A percentile compares a stretch with the other conserved stretches of the same genome.
Evolutionary conservation across 257 asterid species (phyloP).

Genomic region (Linaria vulgaris): DNA sequence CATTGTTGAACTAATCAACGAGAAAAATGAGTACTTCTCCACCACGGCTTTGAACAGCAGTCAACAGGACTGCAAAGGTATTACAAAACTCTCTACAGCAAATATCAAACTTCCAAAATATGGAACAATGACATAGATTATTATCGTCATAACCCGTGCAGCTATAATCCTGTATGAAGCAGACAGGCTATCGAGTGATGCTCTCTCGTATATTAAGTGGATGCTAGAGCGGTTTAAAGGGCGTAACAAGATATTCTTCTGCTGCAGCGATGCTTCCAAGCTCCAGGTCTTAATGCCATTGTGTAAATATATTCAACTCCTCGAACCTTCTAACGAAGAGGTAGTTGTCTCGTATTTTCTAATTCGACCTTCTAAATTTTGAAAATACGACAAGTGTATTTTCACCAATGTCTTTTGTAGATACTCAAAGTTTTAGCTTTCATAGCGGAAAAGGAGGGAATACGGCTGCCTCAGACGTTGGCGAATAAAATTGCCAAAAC

Average conservation of each 20-base stretch:
- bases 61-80: constrained; percentile 59
- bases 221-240: constrained; percentile 67
- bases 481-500: constrained; percentile 59
- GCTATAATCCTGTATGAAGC: constrained; percentile 69
- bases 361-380: not conserved
- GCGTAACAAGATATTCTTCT: constrained; percentile 62
- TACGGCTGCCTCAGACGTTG: constrained; percentile 49
- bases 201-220: constrained; percentile 73
- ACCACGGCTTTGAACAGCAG: constrained; percentile 25
- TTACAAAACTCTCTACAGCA: constrained; percentile 16
- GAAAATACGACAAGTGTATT: not conserved
- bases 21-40: constrained; percentile 29
- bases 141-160: constrained; percentile 36
- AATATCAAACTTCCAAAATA: constrained; percentile 14
- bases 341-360: constrained; percentile 32
- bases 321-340: constrained; percentile 74
- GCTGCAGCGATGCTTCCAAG: constrained; percentile 78
- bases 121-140: constrained; percentile 25
- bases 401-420: constrained; percentile 35
- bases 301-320: constrained; percentile 65
- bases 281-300: constrained; percentile 58
- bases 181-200: constrained; percentile 70
- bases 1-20: constrained; percentile 69
- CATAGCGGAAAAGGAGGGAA: constrained; percentile 66
- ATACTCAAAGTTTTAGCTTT: constrained; percentile 58